Evolutionary conservation across 306 rosid genomes (phyloP).

Genomic region (Purshia tridentata): DNA sequence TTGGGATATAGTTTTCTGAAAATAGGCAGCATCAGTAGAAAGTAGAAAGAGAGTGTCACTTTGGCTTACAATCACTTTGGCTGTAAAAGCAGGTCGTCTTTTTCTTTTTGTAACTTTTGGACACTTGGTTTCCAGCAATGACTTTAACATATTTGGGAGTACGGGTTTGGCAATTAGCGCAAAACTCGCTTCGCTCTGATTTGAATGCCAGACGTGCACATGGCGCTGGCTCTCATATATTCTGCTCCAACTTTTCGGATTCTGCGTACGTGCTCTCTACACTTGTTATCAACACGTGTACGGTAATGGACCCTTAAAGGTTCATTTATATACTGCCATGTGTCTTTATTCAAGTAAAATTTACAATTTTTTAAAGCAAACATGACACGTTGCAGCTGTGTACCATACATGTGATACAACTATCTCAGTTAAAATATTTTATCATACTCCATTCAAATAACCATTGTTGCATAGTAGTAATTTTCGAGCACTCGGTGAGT

Average conservation of each 20-base stretch:
- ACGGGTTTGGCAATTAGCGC: slow-evolving; percentile 29
- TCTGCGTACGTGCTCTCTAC: slow-evolving; percentile 33
- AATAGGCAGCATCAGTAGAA: too few species aligned
- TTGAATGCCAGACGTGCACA: slow-evolving; percentile 40
- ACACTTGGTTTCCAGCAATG: slow-evolving; percentile 14
- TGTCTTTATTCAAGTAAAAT: too few species aligned
- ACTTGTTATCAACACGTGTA: slow-evolving; percentile 47
- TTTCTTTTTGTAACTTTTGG: neutral
- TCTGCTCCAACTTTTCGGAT: slow-evolving; percentile 28
- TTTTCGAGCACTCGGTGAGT: too few species aligned
- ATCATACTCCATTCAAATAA: too few species aligned
- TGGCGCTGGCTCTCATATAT: slow-evolving; percentile 25
- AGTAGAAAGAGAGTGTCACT: neutral
- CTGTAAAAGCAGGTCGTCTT: slow-evolving; percentile 18
- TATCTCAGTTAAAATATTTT: too few species aligned
- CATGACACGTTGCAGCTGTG: too few species aligned
- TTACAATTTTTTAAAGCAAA: too few species aligned
- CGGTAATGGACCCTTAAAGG: slow-evolving; percentile 23
- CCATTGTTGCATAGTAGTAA: too few species aligned
- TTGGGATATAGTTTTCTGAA: too few species aligned
- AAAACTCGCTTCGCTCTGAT: slow-evolving; percentile 22
- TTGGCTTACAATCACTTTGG: neutral
- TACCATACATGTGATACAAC: too few species aligned
- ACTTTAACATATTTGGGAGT: neutral
- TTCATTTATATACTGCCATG: too few species aligned